phyloP scores from a whole-genome alignment of 2,329 filamentous ascomycete genomes.

The Juglanconis oblonga region DNA sequence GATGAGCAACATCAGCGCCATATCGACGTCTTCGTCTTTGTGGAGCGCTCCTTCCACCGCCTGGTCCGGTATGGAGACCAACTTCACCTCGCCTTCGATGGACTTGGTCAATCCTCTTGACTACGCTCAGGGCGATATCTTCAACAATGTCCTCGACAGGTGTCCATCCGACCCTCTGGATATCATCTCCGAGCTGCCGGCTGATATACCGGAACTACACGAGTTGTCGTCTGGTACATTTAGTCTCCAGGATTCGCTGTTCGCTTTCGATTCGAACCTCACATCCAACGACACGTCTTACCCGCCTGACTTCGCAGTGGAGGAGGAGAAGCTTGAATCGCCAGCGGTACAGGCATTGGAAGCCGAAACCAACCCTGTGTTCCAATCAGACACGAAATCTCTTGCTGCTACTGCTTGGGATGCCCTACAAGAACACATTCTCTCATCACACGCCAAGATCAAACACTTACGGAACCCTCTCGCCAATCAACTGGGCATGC shows the following conservation, averaged over 20 bases:
- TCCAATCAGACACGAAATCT: conserved; percentile 31
- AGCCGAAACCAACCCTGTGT: background rate
- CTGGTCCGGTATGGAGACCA: conserved; percentile 38
- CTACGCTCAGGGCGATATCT: conserved; percentile 26
- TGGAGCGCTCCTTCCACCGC: conserved; percentile 42
- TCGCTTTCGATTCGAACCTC: conserved; percentile 33
- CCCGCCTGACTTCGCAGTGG: conserved; percentile 35
- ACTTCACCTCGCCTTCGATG: conserved; percentile 44
- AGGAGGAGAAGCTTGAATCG: conserved; percentile 24
- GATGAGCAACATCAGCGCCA: conserved; percentile 29
- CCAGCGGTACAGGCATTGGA: background rate
- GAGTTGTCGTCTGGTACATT: conserved; percentile 27
- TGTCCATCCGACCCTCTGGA: conserved; percentile 27
- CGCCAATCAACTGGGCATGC: conserved; percentile 36
- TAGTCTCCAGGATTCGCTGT: conserved; percentile 33
- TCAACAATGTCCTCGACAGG: conserved; percentile 15
- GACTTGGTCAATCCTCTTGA: conserved; percentile 33
- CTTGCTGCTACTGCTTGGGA: conserved; percentile 45
- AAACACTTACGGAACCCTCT: conserved; percentile 40
- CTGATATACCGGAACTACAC: conserved; percentile 33
- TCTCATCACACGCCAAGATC: conserved; percentile 42
- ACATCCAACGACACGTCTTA: conserved; percentile 31
- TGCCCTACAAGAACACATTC: conserved; percentile 43
- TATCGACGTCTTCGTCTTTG: conserved; percentile 47
- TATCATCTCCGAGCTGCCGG: conserved; percentile 41